phyloP scores from a whole-genome alignment of 192 early-diverging fungal species.

The Podila epicladia region DNA sequence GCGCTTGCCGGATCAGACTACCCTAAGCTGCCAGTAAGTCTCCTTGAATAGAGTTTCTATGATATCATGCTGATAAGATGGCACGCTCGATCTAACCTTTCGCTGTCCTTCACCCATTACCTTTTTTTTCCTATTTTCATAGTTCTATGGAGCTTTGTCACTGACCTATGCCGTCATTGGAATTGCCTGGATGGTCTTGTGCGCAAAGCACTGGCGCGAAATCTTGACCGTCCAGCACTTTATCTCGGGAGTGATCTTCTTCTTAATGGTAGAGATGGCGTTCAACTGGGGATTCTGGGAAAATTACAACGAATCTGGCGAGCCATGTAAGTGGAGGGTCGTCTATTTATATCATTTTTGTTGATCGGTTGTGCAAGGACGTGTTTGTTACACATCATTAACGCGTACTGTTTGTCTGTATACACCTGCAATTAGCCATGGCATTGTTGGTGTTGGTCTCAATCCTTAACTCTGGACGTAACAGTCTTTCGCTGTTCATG shows the following conservation, averaged over 20 bases:
- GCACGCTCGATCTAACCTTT: not conserved
- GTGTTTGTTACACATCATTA: not conserved
- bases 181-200: conserved; percentile 79
- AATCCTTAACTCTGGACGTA: conserved; percentile 87
- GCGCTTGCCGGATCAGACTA: conserved; percentile 86
- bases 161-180: conserved; percentile 81
- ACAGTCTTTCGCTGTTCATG: conserved; percentile 96
- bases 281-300: conserved; percentile 90
- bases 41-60: not conserved
- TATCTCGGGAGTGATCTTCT: conserved; percentile 83
- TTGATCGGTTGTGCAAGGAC: not conserved
- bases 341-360: not conserved
- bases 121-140: not conserved
- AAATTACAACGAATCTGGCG: conserved; percentile 71
- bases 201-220: conserved; percentile 86
- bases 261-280: conserved; percentile 91
- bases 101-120: no score
- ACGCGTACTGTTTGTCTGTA: not conserved
- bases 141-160: conserved; percentile 83
- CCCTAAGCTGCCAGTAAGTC: conserved; percentile 80
- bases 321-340: conserved; percentile 56
- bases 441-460: conserved; percentile 80
- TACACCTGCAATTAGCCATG: conserved; percentile 36
- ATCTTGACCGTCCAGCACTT: conserved; percentile 94
- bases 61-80: not conserved